Conservation (phyloP, 2,329 filamentous ascomycete genomes). For the Diplodia seriata region DNA sequence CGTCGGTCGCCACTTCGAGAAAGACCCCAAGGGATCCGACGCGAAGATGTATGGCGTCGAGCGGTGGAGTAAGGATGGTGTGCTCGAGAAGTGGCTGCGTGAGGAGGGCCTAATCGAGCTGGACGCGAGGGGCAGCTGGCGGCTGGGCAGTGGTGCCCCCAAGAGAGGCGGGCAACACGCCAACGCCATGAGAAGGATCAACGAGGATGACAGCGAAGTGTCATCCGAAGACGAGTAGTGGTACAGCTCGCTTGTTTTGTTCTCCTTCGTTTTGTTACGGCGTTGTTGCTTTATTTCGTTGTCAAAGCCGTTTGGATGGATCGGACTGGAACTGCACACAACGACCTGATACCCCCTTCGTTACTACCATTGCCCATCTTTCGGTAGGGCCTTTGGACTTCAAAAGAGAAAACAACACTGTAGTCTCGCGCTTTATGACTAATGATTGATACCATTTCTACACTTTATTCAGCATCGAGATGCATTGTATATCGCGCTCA, state of each 20-base stretch:
- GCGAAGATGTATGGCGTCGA: constrained; percentile 34
- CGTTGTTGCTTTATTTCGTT: not conserved
- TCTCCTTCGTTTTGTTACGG: not conserved
- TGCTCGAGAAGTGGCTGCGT: constrained; percentile 50
- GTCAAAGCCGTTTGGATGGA: not conserved
- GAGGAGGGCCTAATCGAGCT: constrained; percentile 47
- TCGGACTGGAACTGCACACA: constrained; percentile 7
- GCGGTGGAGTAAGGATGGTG: constrained; percentile 41
- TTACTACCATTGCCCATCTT: constrained; percentile 13
- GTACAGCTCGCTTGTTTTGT: not conserved
- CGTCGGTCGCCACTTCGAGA: constrained; percentile 79
- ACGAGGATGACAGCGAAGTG: constrained; percentile 13
- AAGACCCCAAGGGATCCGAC: constrained; percentile 45
- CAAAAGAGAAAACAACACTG: constrained; percentile 1
- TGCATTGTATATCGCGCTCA: not conserved
- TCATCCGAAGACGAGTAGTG: constrained; percentile 4
- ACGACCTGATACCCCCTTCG: constrained; percentile 32
- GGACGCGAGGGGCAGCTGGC: constrained; percentile 41
- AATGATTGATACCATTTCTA: not conserved
- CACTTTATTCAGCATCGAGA: not conserved
- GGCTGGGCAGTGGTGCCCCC: constrained; percentile 43
- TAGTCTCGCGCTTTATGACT: constrained; percentile 3
- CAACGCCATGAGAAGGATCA: not conserved
- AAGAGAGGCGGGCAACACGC: not conserved
- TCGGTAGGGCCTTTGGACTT: not conserved